phyloP scores from a whole-genome alignment of 2,329 filamentous ascomycete genomes.

The Botrytis tulipae region DNA sequence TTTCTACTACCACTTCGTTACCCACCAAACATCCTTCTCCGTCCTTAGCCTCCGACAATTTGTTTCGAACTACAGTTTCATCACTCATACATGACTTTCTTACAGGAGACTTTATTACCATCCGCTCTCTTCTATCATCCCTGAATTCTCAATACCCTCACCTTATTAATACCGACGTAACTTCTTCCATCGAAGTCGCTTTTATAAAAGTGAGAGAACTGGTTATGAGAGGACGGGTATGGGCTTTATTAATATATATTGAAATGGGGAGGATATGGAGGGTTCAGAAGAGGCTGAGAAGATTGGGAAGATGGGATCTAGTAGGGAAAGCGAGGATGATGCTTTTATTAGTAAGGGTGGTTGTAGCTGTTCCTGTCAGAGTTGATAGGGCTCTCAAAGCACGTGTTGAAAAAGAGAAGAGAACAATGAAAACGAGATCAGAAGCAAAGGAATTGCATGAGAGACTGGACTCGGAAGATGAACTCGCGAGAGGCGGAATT shows the following conservation, averaged over 20 bases:
- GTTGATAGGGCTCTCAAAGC: conserved; percentile 42
- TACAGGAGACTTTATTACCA: conserved; percentile 42
- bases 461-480: conserved; percentile 27
- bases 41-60: neutral
- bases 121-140: conserved; percentile 40
- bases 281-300: conserved; percentile 42
- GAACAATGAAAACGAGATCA: conserved; percentile 40
- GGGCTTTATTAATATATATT: conserved; percentile 42
- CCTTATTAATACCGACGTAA: conserved; percentile 41
- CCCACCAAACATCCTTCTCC: conserved; percentile 40
- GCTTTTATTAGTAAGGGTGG: conserved; percentile 42
- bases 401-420: conserved; percentile 41
- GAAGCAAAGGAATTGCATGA: conserved; percentile 37
- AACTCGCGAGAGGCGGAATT: conserved; percentile 37
- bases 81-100: conserved; percentile 43
- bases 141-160: conserved; percentile 41
- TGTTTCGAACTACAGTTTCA: conserved; percentile 41
- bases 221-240: conserved; percentile 41
- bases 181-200: conserved; percentile 40
- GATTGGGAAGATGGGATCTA: conserved; percentile 42
- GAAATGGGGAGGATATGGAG: conserved; percentile 42
- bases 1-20: conserved; percentile 39
- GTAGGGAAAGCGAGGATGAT: conserved; percentile 40
- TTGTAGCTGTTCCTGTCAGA: conserved; percentile 42
- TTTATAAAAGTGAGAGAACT: conserved; percentile 42